phyloP scores from a whole-genome alignment of 2,329 filamentous ascomycete species.

The Clarireedia homoeocarpa region DNA sequence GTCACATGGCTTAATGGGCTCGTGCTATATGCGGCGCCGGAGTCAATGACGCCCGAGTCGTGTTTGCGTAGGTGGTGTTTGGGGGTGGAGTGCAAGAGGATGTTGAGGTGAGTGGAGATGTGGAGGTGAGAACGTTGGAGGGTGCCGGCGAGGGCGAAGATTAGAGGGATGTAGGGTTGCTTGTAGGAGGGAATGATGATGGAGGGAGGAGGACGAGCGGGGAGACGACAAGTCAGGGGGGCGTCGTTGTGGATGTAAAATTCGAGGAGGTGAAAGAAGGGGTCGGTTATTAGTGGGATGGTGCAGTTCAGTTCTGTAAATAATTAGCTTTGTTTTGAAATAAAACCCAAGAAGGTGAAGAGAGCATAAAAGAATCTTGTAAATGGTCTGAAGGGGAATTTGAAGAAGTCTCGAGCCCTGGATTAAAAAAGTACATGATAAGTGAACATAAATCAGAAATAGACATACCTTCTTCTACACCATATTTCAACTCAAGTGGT shows the following conservation, averaged over 20 bases:
- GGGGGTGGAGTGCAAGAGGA: constrained; percentile 63
- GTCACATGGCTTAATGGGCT: constrained; percentile 42
- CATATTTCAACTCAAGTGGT: constrained; percentile 81
- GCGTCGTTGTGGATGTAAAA: constrained; percentile 98
- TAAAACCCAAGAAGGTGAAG: background rate
- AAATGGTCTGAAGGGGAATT: background rate
- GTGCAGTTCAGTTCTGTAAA: constrained; percentile 71
- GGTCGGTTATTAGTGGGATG: constrained; percentile 66
- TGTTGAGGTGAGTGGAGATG: constrained; percentile 81
- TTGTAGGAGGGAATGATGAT: constrained; percentile 33
- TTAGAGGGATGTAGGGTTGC: constrained; percentile 22
- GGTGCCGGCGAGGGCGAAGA: constrained; percentile 64
- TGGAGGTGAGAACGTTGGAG: constrained; percentile 86
- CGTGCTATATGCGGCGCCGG: constrained; percentile 76
- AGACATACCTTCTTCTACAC: constrained; percentile 48
- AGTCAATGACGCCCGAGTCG: constrained; percentile 75
- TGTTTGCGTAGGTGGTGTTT: constrained; percentile 55
- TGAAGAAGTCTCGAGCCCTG: too few relatives aligned
- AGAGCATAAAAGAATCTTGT: background rate
- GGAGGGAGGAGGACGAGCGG: constrained; percentile 54
- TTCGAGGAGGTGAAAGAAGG: constrained; percentile 83
- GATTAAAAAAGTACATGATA: background rate
- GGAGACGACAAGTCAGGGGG: constrained; percentile 83
- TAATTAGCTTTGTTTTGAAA: background rate
- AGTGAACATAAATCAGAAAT: background rate